Evolutionary conservation across 805 yeast species (phyloP).

Genomic region (Nakazawaea sp.): DNA sequence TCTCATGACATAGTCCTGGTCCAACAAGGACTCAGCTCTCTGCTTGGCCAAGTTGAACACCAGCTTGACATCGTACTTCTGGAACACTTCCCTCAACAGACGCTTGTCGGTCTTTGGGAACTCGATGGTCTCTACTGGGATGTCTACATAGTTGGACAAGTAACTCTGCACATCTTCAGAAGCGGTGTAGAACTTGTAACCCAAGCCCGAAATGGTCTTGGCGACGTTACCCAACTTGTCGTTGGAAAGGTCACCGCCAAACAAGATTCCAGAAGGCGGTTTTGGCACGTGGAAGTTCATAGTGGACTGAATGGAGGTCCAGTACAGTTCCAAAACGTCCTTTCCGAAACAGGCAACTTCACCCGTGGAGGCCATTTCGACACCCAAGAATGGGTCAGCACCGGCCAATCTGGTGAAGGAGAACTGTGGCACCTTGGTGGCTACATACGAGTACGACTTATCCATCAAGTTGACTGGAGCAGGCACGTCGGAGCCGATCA

Average conservation of each 20-base stretch:
- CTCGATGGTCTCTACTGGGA: constrained; percentile 60
- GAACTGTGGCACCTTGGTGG: constrained; percentile 97
- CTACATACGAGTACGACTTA: constrained; percentile 71
- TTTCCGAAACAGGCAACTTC: constrained; percentile 96
- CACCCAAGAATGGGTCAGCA: constrained; percentile 98
- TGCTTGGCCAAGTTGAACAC: constrained; percentile 90
- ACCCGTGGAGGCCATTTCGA: constrained; percentile 99
- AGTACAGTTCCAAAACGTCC: constrained; percentile 83
- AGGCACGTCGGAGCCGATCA: constrained; percentile 68
- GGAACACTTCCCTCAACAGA: constrained; percentile 89
- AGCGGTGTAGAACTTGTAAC: constrained; percentile 79
- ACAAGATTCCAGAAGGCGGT: constrained; percentile 83
- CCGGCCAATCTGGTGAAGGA: constrained; percentile 98
- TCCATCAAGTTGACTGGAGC: constrained; percentile 81
- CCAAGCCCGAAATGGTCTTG: constrained; percentile 56
- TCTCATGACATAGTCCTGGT: constrained; percentile 96
- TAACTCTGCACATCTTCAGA: constrained; percentile 66
- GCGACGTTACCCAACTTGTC: constrained; percentile 73
- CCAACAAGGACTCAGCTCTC: constrained; percentile 78
- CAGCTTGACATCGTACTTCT: constrained; percentile 71
- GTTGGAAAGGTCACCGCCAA: constrained; percentile 87
- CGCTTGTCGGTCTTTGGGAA: constrained; percentile 94
- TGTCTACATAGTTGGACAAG: constrained; percentile 41
- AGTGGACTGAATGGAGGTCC: constrained; percentile 95
- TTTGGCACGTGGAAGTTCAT: constrained; percentile 94